Base-by-base conservation (phyloP, 495 filamentous ascomycete species). In the Hypoxylon lenormandii region DNA sequence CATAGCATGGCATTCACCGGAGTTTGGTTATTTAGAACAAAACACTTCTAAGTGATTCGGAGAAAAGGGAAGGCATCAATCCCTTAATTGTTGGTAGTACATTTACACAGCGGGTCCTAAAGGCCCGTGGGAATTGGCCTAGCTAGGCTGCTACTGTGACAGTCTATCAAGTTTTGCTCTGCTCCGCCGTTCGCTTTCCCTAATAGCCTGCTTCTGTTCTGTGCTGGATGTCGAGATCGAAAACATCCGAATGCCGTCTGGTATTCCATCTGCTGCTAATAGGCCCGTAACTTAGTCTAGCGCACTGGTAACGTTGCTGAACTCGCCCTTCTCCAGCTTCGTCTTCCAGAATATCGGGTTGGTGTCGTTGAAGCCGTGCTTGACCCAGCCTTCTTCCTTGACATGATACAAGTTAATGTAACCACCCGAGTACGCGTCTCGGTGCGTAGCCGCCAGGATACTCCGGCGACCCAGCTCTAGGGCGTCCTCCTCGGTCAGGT, bases 331-430 rank as follows among this genome's bases (percentile, higher is more conserved):
- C 79, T 97, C 91, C 73, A 98, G 80, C 89, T 98, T 98, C 42
- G 92, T 97, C 87, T 96, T 91, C 95, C 96, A 98, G 88, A 98
- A 98, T 72, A 97, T 93, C 21, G 92, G 92, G 83, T 95, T 93
- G 67, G 93, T 96, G 76, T 96, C 92, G 76, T 83, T 91, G 84
- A 98, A 98, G 48, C 95, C 95, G 75, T 97, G 94, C 85, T 96
- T 97, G 66, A 94, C 93, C 95, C 95, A 98, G 63, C 95, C 95
- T 64, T 91, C 89, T 81, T 98, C 94, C 88, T 97, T 97, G 74
- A 98, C 92, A 75, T 98, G 96, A 78, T 98, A 98, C 74, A 97
- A 72, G 82, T 98, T 98, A 85, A 98, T 97, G 83, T 89, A 97
- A 60, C 95, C 96, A 83, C 95, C 95, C 16, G 95, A 98, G 87